Conservation (phyloP, 139 green algal genomes). For the Auxenochlorella pyrenoidosa region DNA sequence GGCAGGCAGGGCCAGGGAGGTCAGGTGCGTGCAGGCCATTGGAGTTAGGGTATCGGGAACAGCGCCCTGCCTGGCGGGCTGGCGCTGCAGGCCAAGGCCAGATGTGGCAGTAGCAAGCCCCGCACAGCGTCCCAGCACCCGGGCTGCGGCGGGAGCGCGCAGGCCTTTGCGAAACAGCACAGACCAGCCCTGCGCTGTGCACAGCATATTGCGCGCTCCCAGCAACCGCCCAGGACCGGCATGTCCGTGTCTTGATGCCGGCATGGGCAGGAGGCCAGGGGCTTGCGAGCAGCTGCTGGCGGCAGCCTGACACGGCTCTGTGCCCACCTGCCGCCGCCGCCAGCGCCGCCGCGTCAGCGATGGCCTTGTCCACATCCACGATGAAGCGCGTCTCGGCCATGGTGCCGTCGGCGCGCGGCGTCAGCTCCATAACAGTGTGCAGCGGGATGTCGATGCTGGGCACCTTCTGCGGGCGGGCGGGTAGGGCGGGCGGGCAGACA, state of each 20-base stretch:
- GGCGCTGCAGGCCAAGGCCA: no score
- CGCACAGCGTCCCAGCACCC: no score
- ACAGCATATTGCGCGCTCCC: not conserved
- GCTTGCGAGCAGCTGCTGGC: no score
- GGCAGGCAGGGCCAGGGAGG: no score
- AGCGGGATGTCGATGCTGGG: conserved; percentile 80
- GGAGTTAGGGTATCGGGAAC: no score
- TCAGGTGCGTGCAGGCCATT: not conserved
- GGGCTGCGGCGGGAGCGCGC: no score
- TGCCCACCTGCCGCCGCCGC: not conserved
- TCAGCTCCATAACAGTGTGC: conserved; percentile 94
- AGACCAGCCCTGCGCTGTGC: no score
- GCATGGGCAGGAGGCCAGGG: no score
- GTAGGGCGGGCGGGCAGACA: not conserved
- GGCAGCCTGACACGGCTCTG: no score
- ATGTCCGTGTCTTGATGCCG: no score
- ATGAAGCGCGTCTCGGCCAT: conserved; percentile 79
- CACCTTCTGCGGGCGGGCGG: not conserved
- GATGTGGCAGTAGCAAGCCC: no score
- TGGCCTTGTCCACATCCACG: conserved; percentile 57
- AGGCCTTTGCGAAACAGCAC: not conserved
- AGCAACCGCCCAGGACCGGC: not conserved
- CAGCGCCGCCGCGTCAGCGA: not conserved
- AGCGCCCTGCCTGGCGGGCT: no score
- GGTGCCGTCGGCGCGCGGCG: conserved; percentile 83